Percentiles rank a stretch among this genome's conserved stretches.
Conservation (phyloP, 176 grass and related monocot species). For the Avena sativa region DNA sequence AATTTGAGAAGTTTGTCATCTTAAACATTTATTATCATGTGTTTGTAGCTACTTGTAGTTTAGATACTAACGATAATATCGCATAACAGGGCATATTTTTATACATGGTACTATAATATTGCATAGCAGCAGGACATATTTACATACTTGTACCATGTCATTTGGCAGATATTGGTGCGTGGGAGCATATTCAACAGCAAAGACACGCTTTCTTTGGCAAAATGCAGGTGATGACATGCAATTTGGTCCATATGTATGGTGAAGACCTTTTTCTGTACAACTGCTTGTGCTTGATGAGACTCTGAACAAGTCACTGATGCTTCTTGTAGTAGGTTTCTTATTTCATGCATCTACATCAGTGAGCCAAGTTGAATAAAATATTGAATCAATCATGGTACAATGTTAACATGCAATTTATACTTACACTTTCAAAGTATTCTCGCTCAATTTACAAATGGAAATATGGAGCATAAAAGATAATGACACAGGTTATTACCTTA, state of each 20-base stretch:
- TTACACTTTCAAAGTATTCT: neutral
- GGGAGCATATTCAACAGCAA: conserved; percentile 94
- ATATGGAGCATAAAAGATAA: conserved; percentile 12
- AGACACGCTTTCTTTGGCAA: conserved; percentile 91
- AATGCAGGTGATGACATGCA: conserved; percentile 78
- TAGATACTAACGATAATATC: neutral
- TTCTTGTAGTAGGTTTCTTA: conserved; percentile 21
- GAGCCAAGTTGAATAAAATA: neutral
- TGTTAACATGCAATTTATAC: neutral
- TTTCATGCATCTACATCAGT: neutral
- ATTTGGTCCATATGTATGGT: conserved; percentile 11
- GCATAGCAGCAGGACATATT: conserved; percentile 16
- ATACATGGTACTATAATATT: neutral
- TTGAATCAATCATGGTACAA: neutral
- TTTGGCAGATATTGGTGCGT: conserved; percentile 79
- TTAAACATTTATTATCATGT: neutral
- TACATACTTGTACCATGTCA: conserved; percentile 6
- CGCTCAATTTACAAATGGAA: neutral
- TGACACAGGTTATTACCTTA: neutral
- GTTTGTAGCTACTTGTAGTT: conserved; percentile 2
- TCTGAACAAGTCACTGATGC: neutral
- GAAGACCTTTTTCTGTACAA: conserved; percentile 1
- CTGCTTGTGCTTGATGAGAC: conserved; percentile 18
- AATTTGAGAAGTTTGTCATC: conserved; percentile 4
- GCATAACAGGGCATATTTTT: conserved; percentile 16